These are phyloP conservation scores for Betula pendula DNA, from an alignment of 306 rosid genomes.

Conservation along the genomic window DNA sequence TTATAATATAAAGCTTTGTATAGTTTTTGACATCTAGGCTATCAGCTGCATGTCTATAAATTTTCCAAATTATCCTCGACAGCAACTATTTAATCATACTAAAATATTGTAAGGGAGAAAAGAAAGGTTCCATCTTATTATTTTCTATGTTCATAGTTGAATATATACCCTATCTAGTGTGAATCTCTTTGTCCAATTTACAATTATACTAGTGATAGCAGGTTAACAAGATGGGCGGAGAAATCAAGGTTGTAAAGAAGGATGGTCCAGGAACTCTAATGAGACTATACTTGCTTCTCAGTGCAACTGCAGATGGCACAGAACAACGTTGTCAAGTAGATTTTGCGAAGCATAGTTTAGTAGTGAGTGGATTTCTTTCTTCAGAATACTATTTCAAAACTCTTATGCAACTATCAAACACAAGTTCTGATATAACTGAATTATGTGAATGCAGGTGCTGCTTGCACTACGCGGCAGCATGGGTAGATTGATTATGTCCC, in stretches of 20 bases:
- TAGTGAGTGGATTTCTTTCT: constrained; percentile 54
- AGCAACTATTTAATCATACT: too few species aligned
- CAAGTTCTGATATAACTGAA: not conserved
- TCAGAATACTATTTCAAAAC: constrained; percentile 13
- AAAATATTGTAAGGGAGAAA: too few species aligned
- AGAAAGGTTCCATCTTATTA: too few species aligned
- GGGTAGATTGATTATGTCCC: constrained; percentile 70
- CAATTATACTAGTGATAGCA: constrained; percentile 33
- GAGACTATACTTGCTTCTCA: constrained; percentile 74
- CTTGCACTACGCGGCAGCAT: constrained; percentile 76
- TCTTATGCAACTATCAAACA: not conserved
- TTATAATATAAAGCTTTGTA: not conserved
- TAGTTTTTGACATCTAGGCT: too few species aligned
- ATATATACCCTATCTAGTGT: too few species aligned
- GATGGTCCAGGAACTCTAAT: constrained; percentile 86
- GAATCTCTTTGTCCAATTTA: constrained; percentile 22
- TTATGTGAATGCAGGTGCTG: constrained; percentile 59
- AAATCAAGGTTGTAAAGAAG: constrained; percentile 81
- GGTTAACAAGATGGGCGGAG: constrained; percentile 99
- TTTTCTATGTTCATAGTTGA: too few species aligned
- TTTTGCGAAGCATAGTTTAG: constrained; percentile 59
- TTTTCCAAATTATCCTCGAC: too few species aligned
- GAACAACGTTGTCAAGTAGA: constrained; percentile 68
- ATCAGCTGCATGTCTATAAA: too few species aligned
- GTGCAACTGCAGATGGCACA: constrained; percentile 58